Evolutionary conservation across 768 basidiomycete species (phyloP).

Genomic region (Lactarius trivialis): DNA sequence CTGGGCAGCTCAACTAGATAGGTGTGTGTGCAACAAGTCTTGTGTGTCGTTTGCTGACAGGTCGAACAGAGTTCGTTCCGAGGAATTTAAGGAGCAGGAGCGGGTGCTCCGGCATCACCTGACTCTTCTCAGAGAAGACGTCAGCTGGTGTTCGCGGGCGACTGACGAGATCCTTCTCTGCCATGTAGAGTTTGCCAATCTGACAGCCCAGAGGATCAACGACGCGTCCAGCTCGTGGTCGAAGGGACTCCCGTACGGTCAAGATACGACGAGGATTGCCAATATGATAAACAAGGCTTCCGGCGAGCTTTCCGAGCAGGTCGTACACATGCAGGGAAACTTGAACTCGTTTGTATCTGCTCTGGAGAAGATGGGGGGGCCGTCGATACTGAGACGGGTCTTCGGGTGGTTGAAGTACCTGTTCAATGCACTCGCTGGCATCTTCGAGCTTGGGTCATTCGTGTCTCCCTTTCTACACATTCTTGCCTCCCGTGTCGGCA

Average conservation of each 20-base stretch:
- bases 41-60: neutral
- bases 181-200: slow-evolving; percentile 8
- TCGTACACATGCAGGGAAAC: neutral
- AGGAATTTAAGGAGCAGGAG: slow-evolving; percentile 3
- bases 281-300: slow-evolving; percentile 5
- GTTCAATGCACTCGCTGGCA: slow-evolving; percentile 5
- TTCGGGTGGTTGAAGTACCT: slow-evolving; percentile 10
- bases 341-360: slow-evolving; percentile 8
- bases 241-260: slow-evolving; percentile 2
- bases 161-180: slow-evolving; percentile 11
- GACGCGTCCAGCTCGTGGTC: slow-evolving; percentile 4
- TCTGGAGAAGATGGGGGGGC: slow-evolving; percentile 8
- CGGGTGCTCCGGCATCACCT: neutral
- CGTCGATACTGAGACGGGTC: neutral
- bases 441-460: neutral
- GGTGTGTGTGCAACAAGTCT: neutral
- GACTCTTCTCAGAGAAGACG: neutral
- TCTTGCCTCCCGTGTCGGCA: neutral
- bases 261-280: slow-evolving; percentile 12
- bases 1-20: slow-evolving; percentile 9
- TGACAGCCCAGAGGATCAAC: slow-evolving; percentile 11
- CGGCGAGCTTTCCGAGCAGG: neutral
- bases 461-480: slow-evolving; percentile 7
- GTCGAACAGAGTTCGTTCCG: neutral
- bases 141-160: slow-evolving; percentile 1